Conservation (phyloP, 176 grass and related monocot genomes). For the Paspalum vaginatum region DNA sequence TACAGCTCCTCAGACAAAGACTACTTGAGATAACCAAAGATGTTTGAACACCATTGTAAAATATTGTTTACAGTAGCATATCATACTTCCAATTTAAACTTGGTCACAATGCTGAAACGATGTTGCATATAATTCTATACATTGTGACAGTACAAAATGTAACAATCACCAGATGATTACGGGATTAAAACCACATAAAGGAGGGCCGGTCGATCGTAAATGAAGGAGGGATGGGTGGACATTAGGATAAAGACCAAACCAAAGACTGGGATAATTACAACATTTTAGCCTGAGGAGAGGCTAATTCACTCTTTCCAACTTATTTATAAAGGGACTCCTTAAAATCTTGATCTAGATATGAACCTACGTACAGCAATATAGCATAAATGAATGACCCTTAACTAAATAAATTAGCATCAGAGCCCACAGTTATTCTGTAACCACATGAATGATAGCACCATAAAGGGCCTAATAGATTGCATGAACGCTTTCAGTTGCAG, state of each 20-base stretch:
- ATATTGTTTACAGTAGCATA: neutral
- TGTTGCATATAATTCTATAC: neutral
- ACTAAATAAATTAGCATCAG: neutral
- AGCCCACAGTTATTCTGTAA: neutral
- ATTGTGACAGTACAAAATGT: neutral
- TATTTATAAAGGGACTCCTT: neutral
- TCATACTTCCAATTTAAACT: neutral
- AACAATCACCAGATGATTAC: neutral
- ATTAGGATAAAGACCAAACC: neutral
- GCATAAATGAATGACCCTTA: neutral
- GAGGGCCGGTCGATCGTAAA: neutral
- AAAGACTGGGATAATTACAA: neutral
- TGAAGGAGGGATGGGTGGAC: neutral
- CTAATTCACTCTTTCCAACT: neutral
- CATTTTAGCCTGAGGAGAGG: neutral
- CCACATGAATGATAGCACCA: neutral
- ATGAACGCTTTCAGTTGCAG: neutral
- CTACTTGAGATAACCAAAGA: neutral
- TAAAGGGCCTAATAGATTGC: neutral
- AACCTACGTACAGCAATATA: neutral
- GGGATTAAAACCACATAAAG: neutral
- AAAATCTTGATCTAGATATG: neutral
- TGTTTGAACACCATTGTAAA: neutral
- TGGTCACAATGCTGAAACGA: neutral
- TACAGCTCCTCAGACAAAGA: neutral